Base-by-base conservation (phyloP, 2,329 filamentous ascomycete species). In the Drechslera avenae region DNA sequence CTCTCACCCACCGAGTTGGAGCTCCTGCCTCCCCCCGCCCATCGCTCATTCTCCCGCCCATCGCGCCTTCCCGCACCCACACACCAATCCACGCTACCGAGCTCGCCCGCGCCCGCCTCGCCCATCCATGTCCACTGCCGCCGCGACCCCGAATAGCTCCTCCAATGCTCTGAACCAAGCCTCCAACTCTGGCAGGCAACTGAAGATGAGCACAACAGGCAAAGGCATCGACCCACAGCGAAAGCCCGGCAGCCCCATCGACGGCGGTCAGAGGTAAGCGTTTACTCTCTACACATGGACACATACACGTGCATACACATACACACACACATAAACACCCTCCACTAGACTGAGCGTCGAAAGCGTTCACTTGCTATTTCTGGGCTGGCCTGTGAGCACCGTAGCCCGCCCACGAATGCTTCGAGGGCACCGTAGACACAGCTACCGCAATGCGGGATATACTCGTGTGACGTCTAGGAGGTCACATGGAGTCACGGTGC, bases 161-260 rank as follows among this genome's bases (percentile, higher is more conserved):
- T 63, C 64, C 68, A 66, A 71, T 73, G 68, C 69, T 54, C 52
- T 66, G 55, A 71, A 58, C 57, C 44, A 67, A 39, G 53, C 74
- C 43, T 62, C 76, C 54, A 61, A 74, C 50, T 58, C 67, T 56
- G 68, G 67, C 59, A 67, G 65, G 57, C 77, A 79, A 54, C 68
- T 81, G 67, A 81, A 82, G 68, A 76, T 79, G 64, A 78, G 68
- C 67, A 71, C 76, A 54, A 74, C 71, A 59, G 76, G 73, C 54
- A 84, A 82, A 72, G 74, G 73, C 52, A 73, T 79, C 53, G 81
- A 83, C 68, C 74, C 73, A 54, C 74, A 75, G 68, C 80, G 82
- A 70, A 82, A 82, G 72, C 81, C 79, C 59, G 78, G 74, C 50
- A 83, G 80, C 68, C 81, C 82, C 54, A 75, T 79, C 37, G 81